phyloP scores from a whole-genome alignment of 2,329 filamentous ascomycete species.

The Rhexocercosporidium sp. region DNA sequence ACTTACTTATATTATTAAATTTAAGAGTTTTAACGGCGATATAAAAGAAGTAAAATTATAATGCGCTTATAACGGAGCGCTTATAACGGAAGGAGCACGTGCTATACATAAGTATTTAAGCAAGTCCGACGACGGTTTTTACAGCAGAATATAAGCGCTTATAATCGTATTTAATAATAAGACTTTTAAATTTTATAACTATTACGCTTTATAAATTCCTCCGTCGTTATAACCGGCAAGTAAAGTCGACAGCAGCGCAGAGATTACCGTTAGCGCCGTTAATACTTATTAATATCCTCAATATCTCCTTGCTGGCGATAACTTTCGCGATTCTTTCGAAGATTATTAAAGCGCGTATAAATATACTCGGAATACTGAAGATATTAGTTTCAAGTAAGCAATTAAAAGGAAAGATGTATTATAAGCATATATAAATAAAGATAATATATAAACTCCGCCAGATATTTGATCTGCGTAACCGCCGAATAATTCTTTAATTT shows the following conservation, averaged over 20 bases:
- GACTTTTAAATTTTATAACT: constrained; percentile 11
- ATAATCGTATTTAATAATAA: constrained; percentile 23
- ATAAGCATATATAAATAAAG: constrained; percentile 12
- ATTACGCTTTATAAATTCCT: constrained; percentile 10
- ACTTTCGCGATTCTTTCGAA: constrained; percentile 15
- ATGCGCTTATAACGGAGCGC: constrained; percentile 23
- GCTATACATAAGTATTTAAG: constrained; percentile 11
- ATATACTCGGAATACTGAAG: constrained; percentile 24
- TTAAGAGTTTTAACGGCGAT: constrained; percentile 18
- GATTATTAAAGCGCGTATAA: constrained; percentile 19
- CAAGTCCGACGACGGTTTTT: constrained; percentile 21
- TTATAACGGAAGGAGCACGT: constrained; percentile 22
- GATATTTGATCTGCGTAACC: not conserved
- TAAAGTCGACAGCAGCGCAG: not conserved
- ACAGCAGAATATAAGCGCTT: constrained; percentile 26
- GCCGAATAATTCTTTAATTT: too few relatives aligned
- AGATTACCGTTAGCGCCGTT: not conserved
- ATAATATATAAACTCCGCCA: constrained; percentile 16
- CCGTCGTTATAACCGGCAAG: not conserved
- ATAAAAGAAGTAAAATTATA: constrained; percentile 24
- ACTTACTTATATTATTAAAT: constrained; percentile 25
- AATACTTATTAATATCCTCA: constrained; percentile 8
- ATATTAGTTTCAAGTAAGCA: constrained; percentile 22
- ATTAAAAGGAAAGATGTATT: constrained; percentile 22
- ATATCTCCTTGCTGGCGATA: constrained; percentile 13